Base-by-base conservation (phyloP, 768 basidiomycete species). In the Ramaria rubella region DNA sequence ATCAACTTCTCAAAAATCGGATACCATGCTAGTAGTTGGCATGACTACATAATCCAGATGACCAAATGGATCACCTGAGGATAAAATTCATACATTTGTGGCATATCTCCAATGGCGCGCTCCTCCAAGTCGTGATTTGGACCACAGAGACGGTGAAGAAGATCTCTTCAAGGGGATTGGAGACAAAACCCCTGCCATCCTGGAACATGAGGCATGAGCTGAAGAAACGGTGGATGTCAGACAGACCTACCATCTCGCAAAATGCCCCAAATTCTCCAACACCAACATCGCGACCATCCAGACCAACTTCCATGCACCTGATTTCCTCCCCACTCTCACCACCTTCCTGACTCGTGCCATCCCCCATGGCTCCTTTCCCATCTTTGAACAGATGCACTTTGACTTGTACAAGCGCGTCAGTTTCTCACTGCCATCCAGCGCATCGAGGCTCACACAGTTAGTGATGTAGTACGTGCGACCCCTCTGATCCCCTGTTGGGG, bases 11-110 rank as follows among this genome's bases (percentile, higher is more conserved):
- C 56, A 9, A 64, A 64, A 46, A 26, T 52, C 1, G 55, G 46
- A 2, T 65, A 62, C 29, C 26, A 45, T 9, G 55, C 57, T 2
- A 59, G 57, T 5, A 63, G 59, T 49, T 26, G 49, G 5, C 52
- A 49, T 15, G 43, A 64, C 15, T 56, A 56, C 44, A 30, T 56
- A 1, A 34, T 57, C 2, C 55, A 59, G 49, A 64, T 64, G 63
- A 46, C 58, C 27, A 43, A 23, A 4, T 57, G 50, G 49, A 31
- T 64, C 8, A 24, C 23, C 14, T 44, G 55, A 5, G 44, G 43
- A 14, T 58, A 60, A 44, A 31, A 33, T 26, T 17, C 58, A 12
- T 19, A 50, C 34, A 14, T 19, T 2, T 57, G 58, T 40, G 30
- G 45, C 44, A 6, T 50, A 36, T 36, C 45, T 56, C n/a, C n/a